phyloP scores from a whole-genome alignment of 2,329 filamentous ascomycete species.

The Lojkania enalia region DNA sequence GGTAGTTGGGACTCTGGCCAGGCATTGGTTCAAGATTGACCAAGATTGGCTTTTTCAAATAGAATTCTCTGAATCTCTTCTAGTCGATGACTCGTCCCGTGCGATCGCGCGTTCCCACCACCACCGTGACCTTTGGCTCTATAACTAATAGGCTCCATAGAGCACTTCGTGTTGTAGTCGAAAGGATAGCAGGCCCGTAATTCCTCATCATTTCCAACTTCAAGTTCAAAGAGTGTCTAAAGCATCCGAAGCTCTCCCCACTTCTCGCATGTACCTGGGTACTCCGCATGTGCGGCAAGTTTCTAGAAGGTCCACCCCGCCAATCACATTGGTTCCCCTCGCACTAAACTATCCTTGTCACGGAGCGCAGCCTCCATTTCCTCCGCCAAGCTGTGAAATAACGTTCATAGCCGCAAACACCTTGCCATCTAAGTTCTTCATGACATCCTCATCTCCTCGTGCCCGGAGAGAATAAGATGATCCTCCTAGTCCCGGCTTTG shows the following conservation, averaged over 20 bases:
- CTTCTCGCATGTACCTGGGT: not conserved
- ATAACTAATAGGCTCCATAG: no score
- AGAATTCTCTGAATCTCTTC: no score
- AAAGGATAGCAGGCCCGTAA: not conserved
- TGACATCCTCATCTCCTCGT: conserved; percentile 16
- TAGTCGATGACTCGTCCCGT: no score
- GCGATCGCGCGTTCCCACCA: no score
- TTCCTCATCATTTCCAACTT: not conserved
- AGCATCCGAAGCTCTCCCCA: not conserved
- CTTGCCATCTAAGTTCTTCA: conserved; percentile 10
- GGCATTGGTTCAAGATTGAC: no score
- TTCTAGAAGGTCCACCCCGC: conserved; percentile 31
- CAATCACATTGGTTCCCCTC: conserved; percentile 20
- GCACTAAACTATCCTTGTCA: conserved; percentile 21
- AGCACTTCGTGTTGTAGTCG: no score
- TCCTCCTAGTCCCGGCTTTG: conserved; percentile 18
- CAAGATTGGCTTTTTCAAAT: no score
- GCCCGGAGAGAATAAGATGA: conserved; percentile 19
- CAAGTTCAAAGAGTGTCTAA: not conserved
- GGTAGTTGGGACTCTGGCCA: no score
- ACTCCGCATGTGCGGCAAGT: conserved; percentile 6
- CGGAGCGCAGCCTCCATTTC: conserved; percentile 20
- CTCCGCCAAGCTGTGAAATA: conserved; percentile 26
- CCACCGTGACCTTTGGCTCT: no score
- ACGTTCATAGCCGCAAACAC: conserved; percentile 16